A percentile compares a stretch with the other conserved stretches of the same genome.
These are phyloP conservation scores for Encephalitozoon cuniculi DNA, from an alignment of 371 early-diverging fungal species.

Conservation along the genomic window DNA sequence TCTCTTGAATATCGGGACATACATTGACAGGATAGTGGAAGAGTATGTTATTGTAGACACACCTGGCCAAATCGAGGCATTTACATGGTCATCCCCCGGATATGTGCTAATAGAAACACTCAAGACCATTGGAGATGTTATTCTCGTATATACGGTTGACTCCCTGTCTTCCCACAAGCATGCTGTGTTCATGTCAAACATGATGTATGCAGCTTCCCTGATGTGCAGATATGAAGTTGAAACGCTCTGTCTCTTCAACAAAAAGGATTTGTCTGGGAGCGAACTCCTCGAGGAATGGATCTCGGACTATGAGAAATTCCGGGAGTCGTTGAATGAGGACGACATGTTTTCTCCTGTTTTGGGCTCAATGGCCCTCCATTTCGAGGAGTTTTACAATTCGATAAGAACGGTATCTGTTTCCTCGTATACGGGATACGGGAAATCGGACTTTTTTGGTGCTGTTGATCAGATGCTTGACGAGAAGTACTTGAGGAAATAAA, in stretches of 20 bases:
- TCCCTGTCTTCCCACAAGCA: conserved; percentile 79
- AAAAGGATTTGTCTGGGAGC: conserved; percentile 78
- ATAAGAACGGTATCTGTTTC: conserved; percentile 71
- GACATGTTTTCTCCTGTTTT: conserved; percentile 71
- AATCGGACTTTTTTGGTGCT: conserved; percentile 72
- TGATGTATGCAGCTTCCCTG: conserved; percentile 85
- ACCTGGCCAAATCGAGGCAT: conserved; percentile 99
- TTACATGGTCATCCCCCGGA: conserved; percentile 97
- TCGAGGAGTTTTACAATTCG: conserved; percentile 91
- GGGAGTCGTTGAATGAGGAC: conserved; percentile 66
- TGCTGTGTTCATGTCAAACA: conserved; percentile 95
- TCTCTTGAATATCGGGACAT: conserved; percentile 86
- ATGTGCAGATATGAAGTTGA: conserved; percentile 68
- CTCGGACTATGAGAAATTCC: conserved; percentile 84
- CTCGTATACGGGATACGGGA: conserved; percentile 82
- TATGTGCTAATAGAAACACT: conserved; percentile 85
- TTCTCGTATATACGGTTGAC: conserved; percentile 83
- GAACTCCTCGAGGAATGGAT: conserved; percentile 86
- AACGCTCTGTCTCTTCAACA: conserved; percentile 87
- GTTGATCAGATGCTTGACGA: conserved; percentile 13
- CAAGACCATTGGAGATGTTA: conserved; percentile 20
- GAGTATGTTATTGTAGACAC: conserved; percentile 82
- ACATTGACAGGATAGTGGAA: conserved; percentile 60
- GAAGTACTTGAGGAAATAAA: neutral
- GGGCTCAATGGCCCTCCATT: conserved; percentile 80